Conservation (phyloP, 495 filamentous ascomycete genomes). For the Penicillium paradoxum region DNA sequence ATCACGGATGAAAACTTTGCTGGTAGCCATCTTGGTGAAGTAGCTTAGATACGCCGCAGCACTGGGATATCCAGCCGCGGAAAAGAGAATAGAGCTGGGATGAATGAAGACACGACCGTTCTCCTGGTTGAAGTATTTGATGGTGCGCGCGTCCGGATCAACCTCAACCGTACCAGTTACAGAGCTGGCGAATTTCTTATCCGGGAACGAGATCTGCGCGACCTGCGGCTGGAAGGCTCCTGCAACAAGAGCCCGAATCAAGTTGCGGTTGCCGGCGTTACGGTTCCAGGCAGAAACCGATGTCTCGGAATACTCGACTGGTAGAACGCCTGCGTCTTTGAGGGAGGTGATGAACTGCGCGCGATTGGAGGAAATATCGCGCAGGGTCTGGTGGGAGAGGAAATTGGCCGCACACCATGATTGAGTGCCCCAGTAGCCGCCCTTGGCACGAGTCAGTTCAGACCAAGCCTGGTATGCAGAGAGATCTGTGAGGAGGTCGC, state of each 20-base stretch:
- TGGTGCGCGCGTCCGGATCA: slow-evolving; percentile 85
- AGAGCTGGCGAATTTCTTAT: slow-evolving; percentile 87
- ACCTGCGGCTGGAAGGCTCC: slow-evolving; percentile 88
- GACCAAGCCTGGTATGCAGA: slow-evolving; percentile 80
- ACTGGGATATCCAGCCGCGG: slow-evolving; percentile 65
- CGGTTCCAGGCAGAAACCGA: slow-evolving; percentile 38
- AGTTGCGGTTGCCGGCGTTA: slow-evolving; percentile 50
- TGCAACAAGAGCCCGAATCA: slow-evolving; percentile 84
- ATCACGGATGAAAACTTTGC: slow-evolving; percentile 83
- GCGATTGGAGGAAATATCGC: slow-evolving; percentile 81
- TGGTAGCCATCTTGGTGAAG: slow-evolving; percentile 85
- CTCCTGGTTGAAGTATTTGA: slow-evolving; percentile 86
- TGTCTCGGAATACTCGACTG: slow-evolving; percentile 41
- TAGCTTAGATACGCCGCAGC: slow-evolving; percentile 71
- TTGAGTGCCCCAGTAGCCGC: slow-evolving; percentile 55
- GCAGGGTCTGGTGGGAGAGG: slow-evolving; percentile 75
- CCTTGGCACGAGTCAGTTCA: slow-evolving; percentile 50
- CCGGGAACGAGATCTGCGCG: slow-evolving; percentile 83
- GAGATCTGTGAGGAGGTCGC: slow-evolving; percentile 83
- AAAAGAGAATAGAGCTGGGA: slow-evolving; percentile 80
- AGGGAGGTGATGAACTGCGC: slow-evolving; percentile 82
- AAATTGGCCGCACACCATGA: slow-evolving; percentile 84
- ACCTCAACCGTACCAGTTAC: slow-evolving; percentile 83
- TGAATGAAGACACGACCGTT: slow-evolving; percentile 89
- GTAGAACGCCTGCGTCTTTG: slow-evolving; percentile 77